Conservation (phyloP, 441 rosid species). For the Erodium trifolium region DNA sequence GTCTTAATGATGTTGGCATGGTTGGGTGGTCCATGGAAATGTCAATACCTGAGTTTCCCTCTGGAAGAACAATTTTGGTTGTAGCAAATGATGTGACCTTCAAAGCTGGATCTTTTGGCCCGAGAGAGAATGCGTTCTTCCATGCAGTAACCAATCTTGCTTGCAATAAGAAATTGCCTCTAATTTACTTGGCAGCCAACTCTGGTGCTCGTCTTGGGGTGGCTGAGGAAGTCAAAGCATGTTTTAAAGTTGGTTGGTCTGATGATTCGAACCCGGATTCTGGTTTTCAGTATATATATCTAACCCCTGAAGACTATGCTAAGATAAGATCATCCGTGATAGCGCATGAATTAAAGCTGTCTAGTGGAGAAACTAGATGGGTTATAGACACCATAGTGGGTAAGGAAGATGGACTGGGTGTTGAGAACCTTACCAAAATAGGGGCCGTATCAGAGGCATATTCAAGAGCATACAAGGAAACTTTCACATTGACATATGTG, state of each 20-base stretch:
- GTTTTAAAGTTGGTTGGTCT: conserved; percentile 95
- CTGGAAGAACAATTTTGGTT: conserved; percentile 77
- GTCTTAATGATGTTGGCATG: conserved; percentile 93
- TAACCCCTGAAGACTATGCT: conserved; percentile 68
- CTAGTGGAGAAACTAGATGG: conserved; percentile 81
- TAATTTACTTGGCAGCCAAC: conserved; percentile 95
- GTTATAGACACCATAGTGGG: conserved; percentile 93
- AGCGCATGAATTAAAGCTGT: conserved; percentile 77
- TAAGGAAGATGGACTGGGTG: conserved; percentile 96
- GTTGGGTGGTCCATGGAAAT: conserved; percentile 95
- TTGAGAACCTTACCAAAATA: conserved; percentile 93
- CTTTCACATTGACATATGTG: conserved; percentile 90
- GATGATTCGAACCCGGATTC: conserved; percentile 80
- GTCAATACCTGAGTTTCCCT: conserved; percentile 89
- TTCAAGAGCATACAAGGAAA: conserved; percentile 93
- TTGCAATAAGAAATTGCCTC: conserved; percentile 77
- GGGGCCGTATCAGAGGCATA: conserved; percentile 99
- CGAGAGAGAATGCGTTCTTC: conserved; percentile 95
- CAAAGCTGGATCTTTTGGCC: conserved; percentile 99
- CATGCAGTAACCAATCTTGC: conserved; percentile 91
- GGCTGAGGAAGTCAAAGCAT: conserved; percentile 90
- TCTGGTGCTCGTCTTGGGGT: conserved; percentile 99
- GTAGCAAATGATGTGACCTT: conserved; percentile 94
- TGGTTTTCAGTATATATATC: conserved; percentile 87
- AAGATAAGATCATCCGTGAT: conserved; percentile 71